Percentiles rank a stretch among this genome's conserved stretches.
Evolutionary conservation across 2,329 filamentous ascomycete genomes (phyloP).

Genomic region (Claviceps sp.): DNA sequence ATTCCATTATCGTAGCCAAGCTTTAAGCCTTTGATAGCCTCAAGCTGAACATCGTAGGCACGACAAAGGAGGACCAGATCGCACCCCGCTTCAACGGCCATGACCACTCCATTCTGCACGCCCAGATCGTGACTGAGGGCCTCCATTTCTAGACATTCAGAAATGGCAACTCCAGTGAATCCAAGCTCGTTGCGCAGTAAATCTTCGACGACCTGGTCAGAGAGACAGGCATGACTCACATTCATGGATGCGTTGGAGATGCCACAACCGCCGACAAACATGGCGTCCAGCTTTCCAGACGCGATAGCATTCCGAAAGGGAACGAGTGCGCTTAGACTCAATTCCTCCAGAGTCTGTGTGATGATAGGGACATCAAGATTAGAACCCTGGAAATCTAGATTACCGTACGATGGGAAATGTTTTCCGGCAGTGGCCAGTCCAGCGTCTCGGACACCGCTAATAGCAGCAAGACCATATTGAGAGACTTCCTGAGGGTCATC

Average conservation of each 20-base stretch:
- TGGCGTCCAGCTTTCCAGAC: slow-evolving; percentile 69
- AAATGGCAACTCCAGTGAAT: slow-evolving; percentile 86
- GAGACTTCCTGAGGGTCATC: slow-evolving; percentile 94
- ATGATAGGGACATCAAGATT: slow-evolving; percentile 90
- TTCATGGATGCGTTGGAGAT: slow-evolving; percentile 88
- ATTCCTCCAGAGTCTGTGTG: slow-evolving; percentile 82
- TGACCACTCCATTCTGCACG: slow-evolving; percentile 92
- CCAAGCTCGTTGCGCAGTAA: slow-evolving; percentile 76
- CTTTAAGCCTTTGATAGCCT: slow-evolving; percentile 82
- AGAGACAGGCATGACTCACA: slow-evolving; percentile 88
- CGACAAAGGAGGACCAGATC: slow-evolving; percentile 82
- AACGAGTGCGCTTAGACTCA: slow-evolving; percentile 81
- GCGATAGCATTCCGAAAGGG: slow-evolving; percentile 84
- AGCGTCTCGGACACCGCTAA: slow-evolving; percentile 86
- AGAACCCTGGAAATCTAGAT: slow-evolving; percentile 83
- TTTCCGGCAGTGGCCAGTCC: slow-evolving; percentile 85
- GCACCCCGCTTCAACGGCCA: slow-evolving; percentile 93
- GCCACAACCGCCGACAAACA: slow-evolving; percentile 91
- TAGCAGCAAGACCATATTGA: slow-evolving; percentile 76
- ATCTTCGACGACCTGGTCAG: slow-evolving; percentile 85
- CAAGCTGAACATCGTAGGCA: slow-evolving; percentile 76
- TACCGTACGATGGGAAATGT: slow-evolving; percentile 93
- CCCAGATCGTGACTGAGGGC: slow-evolving; percentile 89
- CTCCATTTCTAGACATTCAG: slow-evolving; percentile 94
- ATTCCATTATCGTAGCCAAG: slow-evolving; percentile 83